Base-by-base conservation (phyloP, 2,329 filamentous ascomycete genomes). In the Claviceps humidiphila region DNA sequence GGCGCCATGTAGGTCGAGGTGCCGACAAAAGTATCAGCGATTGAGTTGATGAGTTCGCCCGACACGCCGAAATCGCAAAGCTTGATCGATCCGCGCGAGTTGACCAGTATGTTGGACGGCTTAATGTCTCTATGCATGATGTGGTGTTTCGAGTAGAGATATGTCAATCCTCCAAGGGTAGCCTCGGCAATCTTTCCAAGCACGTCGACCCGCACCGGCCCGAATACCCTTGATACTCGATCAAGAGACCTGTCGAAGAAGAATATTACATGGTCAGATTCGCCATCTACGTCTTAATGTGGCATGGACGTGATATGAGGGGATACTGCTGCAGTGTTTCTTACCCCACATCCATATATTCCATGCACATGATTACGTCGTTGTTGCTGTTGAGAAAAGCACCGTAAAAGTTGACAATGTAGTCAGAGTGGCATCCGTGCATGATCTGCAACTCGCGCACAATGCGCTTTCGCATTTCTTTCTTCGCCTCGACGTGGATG, bases 121-220 rank as follows among this genome's bases (percentile, higher is more conserved):
- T 98, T 98, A 72, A 98, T 94, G 67, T 98, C 93, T 69, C 93
- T 83, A 68, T 98, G 93, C 90, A 98, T 97, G 66, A 98, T 98
- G 63, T 93, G 88, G 66, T 97, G 90, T 60, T 88, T 87, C 59
- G 85, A 84, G 72, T 97, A 98, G 48, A 98, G 84, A 65, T 98
- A 98, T 38, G 89, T 90, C 54, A 98, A 77, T 13, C 93, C 93
- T 48, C 88, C 91, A 4, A 98, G 79, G 5, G 95, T 91, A 4
- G 91, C 90, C 72, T 96, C 93, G 51, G 93, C 90, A 61, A 98
- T 97, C 72, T 98, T 98, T 55, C 93, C 93, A 5, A 98, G 77
- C 0, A 98, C 91, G 66, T 97, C 93, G 51, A 98, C 91, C 52
- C 93, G 86, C 52, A 98, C 84, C 1, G 93, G 93, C 4, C 93